Base-by-base conservation (phyloP, 176 grass and related monocot species). In the Eragrostis curvula region DNA sequence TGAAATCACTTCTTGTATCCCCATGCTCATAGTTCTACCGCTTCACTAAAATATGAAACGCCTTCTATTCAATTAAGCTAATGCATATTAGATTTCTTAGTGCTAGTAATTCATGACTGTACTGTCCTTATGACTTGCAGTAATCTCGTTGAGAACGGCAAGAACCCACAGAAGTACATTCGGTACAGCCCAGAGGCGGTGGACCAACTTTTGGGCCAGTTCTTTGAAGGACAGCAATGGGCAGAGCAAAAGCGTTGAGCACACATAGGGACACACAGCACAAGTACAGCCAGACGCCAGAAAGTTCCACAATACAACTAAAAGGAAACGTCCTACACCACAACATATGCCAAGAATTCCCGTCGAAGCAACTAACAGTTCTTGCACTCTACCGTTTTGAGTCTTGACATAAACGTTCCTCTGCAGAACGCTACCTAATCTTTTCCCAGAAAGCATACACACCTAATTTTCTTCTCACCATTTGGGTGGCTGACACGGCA, bases 181-280 rank as follows among this genome's bases (percentile, higher is more conserved):
- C 86, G 86, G 64, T 93, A 97, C 84, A 87, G 83, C 68, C 81
- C 94, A 0, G 94, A 89, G 85, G 73, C 87, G 25, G 88, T 93
- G 71, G 94, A 93, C 53, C 89, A 89, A 46, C 86, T 89, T 62
- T 45, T 97, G 9, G 81, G 88, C 0, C 91, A 97, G 56, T 90
- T 97, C 71, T 97, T 97, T 12, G 91, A 97, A 68, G 94, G 94
- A 21, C 89, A 97, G 77, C 90, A 92, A 53, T 89, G 85, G 52
- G 76, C 73, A 5, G 91, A 97, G 36, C 91, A 82, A 28, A 97
- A 86, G 74, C 92, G 88, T 65, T 88, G 83, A 90, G 68, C 51
- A 78, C 60, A 78, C 60, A 12, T 32, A 70, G 48, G 36, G 30
- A 11, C 5, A 11, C 5, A 63, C 32, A 24, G 49, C 64, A 72